Conservation (phyloP, 192 early-diverging fungal genomes). For the Podila clonocystis region DNA sequence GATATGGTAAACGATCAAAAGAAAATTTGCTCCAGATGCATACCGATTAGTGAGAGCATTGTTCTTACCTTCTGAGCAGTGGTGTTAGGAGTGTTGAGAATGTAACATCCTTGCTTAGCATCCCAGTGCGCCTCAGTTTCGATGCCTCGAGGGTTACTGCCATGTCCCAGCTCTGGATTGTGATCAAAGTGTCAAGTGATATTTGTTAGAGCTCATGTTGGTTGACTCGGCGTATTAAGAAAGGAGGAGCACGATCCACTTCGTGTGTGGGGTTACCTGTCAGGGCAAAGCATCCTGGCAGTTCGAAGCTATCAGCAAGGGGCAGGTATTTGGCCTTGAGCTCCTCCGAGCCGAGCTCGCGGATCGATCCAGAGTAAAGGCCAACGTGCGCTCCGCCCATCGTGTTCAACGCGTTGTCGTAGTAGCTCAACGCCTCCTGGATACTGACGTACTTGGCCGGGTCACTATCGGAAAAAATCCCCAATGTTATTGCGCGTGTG, state of each 20-base stretch:
- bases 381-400: conserved; percentile 13
- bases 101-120: conserved; percentile 18
- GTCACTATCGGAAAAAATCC: neutral
- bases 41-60: neutral
- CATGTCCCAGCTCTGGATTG: conserved; percentile 13
- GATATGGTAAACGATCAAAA: no score
- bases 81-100: conserved; percentile 16
- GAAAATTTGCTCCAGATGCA: no score
- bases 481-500: neutral
- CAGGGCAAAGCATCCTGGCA: conserved; percentile 18
- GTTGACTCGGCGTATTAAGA: no score
- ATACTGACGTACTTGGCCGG: neutral
- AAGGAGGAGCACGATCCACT: neutral
- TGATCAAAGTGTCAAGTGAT: neutral
- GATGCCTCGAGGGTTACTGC: conserved; percentile 19
- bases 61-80: conserved; percentile 13
- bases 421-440: conserved; percentile 15
- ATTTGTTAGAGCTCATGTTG: neutral
- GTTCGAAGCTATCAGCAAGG: conserved; percentile 16
- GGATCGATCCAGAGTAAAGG: conserved; percentile 18
- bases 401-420: conserved; percentile 10
- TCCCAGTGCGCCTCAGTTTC: conserved; percentile 24
- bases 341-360: conserved; percentile 17
- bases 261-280: neutral
- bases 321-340: conserved; percentile 15